phyloP scores from a whole-genome alignment of 495 filamentous ascomycete species.

The Durotheca rogersii region DNA sequence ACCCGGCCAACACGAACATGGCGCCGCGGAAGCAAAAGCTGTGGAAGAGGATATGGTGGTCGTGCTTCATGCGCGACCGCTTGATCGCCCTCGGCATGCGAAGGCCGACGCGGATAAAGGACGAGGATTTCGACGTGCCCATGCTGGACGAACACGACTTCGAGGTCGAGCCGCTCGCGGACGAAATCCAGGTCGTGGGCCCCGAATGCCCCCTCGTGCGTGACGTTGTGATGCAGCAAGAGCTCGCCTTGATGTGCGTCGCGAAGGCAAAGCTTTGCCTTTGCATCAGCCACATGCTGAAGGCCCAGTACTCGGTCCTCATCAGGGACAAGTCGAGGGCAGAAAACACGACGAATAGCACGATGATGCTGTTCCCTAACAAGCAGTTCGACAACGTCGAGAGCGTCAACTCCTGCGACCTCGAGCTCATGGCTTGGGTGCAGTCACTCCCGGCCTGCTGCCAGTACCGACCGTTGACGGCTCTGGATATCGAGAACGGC shows the following conservation, averaged over 20 bases:
- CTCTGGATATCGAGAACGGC: conserved; percentile 46
- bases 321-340: conserved; percentile 71
- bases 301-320: conserved; percentile 84
- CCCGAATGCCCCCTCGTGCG: conserved; percentile 65
- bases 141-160: conserved; percentile 85
- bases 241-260: conserved; percentile 83
- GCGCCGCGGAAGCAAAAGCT: conserved; percentile 66
- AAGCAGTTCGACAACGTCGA: conserved; percentile 76
- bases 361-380: conserved; percentile 87
- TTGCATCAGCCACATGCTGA: conserved; percentile 79
- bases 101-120: conserved; percentile 83
- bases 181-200: conserved; percentile 63
- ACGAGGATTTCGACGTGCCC: conserved; percentile 84
- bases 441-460: conserved; percentile 67
- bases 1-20: conserved; percentile 73
- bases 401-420: conserved; percentile 70
- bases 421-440: conserved; percentile 71
- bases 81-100: conserved; percentile 88
- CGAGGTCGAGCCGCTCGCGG: conserved; percentile 66
- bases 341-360: conserved; percentile 71
- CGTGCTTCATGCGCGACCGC: conserved; percentile 86
- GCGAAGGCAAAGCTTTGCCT: conserved; percentile 88
- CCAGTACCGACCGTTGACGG: conserved; percentile 54
- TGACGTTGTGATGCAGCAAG: conserved; percentile 64
- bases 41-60: conserved; percentile 96